Evolutionary conservation across 164 flowering plant species (phyloP), one percentile per base, ranked within the genome.

Genomic region (Macadamia tetraphylla): DNA sequence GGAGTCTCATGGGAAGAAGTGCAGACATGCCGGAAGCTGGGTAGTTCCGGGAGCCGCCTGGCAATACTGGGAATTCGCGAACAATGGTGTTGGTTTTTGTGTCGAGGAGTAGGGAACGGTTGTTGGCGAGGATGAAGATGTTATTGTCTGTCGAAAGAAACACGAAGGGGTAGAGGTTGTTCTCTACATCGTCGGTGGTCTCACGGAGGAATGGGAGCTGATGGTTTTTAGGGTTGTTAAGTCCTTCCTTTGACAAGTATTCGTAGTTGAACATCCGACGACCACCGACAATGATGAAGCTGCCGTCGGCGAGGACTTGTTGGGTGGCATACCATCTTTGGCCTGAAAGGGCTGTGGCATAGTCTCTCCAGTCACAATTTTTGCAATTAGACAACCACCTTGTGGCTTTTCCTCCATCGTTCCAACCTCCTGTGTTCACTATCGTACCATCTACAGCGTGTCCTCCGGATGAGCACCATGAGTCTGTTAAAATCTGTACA

Each of bases 391-490:
- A n/a, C 2, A 86, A 67, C 65, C 73, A 81, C 68, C 98, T 74
- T 0, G 85, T 71, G 5, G 79, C 78, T 58, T 55, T 71, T 0
- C 78, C 77, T 9, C 97, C 98, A 1, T 73, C 85, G 6, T 59
- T 12, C 74, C 71, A 82, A 0, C 98, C 98, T 5, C 98, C 98
- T 1, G 87, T 80, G 61, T 85, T 78, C 31, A 91, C 78, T 3
- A 94, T 74, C 7, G 73, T 73, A 0, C 98, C 98, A 29, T 90
- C 78, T 0, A 67, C 58, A 0, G 76, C 30, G 0, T 88, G 80
- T 1, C 86, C 84, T 60, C 97, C 98, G 0, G 91, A 81, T 1
- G 98, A 90, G 80, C 98, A 94, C 98, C 98, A 94, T 62, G 93
- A 82, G 53, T 91, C 82, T 0, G 82, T 75, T 8, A 31, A 9